phyloP scores from a whole-genome alignment of 345 rosid species.

The Aegle marmelos region DNA sequence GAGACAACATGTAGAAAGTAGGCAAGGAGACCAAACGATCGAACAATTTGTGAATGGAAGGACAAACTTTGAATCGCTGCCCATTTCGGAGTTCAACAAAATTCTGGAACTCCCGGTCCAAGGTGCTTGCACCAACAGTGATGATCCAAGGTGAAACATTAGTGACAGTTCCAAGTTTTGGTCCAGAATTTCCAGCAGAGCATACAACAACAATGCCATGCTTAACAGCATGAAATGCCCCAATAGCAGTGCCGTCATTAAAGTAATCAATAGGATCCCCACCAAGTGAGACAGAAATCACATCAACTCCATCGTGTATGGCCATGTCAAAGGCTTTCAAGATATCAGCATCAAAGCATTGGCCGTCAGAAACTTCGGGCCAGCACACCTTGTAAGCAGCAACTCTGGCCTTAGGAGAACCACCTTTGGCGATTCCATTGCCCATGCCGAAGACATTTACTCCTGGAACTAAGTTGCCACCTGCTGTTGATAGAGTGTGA shows the following conservation, averaged over 20 bases:
- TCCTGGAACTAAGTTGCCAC: constrained; percentile 37
- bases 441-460: constrained; percentile 28
- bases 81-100: constrained; percentile 42
- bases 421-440: constrained; percentile 51
- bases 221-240: constrained; percentile 49
- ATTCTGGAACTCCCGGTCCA: constrained; percentile 44
- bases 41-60: not conserved
- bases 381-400: constrained; percentile 67
- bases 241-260: constrained; percentile 38
- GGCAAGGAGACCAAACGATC: not conserved
- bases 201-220: constrained; percentile 41
- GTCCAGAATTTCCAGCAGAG: constrained; percentile 59
- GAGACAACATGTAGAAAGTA: not conserved
- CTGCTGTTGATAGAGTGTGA: constrained; percentile 53
- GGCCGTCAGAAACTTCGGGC: constrained; percentile 15
- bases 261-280: constrained; percentile 25
- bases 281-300: constrained; percentile 50
- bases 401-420: constrained; percentile 53
- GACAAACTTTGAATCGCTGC: constrained; percentile 21
- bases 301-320: constrained; percentile 54
- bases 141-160: constrained; percentile 60
- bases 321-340: constrained; percentile 48
- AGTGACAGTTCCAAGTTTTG: constrained; percentile 30
- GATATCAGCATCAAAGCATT: constrained; percentile 48
- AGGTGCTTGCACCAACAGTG: constrained; percentile 60